Conservation (phyloP, 2,329 filamentous ascomycete genomes). For the Calonectria hawksworthii region DNA sequence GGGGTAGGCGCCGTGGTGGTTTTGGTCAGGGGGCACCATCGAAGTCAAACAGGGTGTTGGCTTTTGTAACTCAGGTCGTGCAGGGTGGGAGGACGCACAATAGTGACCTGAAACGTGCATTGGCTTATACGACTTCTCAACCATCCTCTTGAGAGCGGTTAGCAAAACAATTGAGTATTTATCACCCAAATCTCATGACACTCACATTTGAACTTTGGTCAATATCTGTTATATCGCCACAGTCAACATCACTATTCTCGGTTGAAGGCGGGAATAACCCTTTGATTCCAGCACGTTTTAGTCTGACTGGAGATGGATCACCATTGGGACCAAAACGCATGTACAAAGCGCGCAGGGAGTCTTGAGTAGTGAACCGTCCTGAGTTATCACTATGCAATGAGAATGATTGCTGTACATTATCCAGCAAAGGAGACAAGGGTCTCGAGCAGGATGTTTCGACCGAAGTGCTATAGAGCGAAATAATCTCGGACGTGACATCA, state of each 20-base stretch:
- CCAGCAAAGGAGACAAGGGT: slow-evolving; percentile 58
- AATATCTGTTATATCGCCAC: slow-evolving; percentile 65
- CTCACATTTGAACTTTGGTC: slow-evolving; percentile 63
- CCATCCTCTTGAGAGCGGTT: slow-evolving; percentile 57
- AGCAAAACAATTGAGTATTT: slow-evolving; percentile 13
- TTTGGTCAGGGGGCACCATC: slow-evolving; percentile 45
- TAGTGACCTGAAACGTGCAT: slow-evolving; percentile 52
- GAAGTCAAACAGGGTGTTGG: slow-evolving; percentile 57
- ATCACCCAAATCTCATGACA: slow-evolving; percentile 1
- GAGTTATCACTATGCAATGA: slow-evolving; percentile 69
- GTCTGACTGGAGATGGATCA: slow-evolving; percentile 68
- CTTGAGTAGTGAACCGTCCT: slow-evolving; percentile 60
- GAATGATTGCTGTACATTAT: slow-evolving; percentile 65
- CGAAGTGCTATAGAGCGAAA: slow-evolving; percentile 69
- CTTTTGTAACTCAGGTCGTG: slow-evolving; percentile 56
- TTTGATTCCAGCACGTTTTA: slow-evolving; percentile 67
- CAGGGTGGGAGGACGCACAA: slow-evolving; percentile 54
- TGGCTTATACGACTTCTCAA: slow-evolving; percentile 58
- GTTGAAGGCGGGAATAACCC: slow-evolving; percentile 64
- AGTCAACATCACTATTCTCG: slow-evolving; percentile 62
- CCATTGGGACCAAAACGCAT: slow-evolving; percentile 59
- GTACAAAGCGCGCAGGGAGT: slow-evolving; percentile 63
- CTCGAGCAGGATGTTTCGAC: slow-evolving; percentile 60
- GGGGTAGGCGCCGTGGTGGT: slow-evolving; percentile 34
- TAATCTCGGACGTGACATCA: slow-evolving; percentile 67